phyloP scores from a whole-genome alignment of 192 early-diverging fungal genomes.

The Backusella liffmaniae region DNA sequence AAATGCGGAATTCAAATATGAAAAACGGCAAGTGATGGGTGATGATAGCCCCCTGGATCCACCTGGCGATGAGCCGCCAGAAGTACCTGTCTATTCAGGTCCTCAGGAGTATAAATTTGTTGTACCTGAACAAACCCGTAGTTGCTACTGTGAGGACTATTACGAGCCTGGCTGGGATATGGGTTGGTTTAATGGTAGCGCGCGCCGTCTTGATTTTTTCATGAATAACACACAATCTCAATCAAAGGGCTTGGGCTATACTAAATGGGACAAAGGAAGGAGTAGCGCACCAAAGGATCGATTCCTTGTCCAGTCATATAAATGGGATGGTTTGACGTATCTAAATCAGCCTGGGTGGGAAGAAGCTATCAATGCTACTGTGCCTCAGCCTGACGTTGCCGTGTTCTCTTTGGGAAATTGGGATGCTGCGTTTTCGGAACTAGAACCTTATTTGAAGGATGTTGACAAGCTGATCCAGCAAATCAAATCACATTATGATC shows the following conservation, averaged over 20 bases:
- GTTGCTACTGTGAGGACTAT: constrained; percentile 50
- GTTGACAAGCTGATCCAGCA: constrained; percentile 25
- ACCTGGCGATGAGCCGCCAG: not conserved
- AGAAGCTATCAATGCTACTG: constrained; percentile 11
- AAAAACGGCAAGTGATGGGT: not conserved
- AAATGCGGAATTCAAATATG: not conserved
- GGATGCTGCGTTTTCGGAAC: constrained; percentile 45
- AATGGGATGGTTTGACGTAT: constrained; percentile 49
- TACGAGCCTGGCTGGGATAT: constrained; percentile 28
- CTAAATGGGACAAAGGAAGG: constrained; percentile 4
- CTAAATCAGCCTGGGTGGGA: constrained; percentile 40
- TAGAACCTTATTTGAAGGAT: constrained; percentile 27
- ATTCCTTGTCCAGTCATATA: constrained; percentile 32
- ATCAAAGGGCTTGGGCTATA: constrained; percentile 6
- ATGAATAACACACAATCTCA: constrained; percentile 23
- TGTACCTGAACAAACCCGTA: not conserved
- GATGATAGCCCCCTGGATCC: not conserved
- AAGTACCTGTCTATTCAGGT: not conserved
- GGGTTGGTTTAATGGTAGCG: constrained; percentile 23
- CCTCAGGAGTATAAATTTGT: not conserved
- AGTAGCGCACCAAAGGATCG: not conserved
- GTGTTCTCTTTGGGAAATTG: constrained; percentile 51
- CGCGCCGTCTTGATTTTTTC: constrained; percentile 14
- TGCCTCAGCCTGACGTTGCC: constrained; percentile 17
- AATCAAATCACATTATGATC: constrained; percentile 36